Evolutionary conservation across 352 stramenopile species (phyloP).

Genomic region (Phytophthora brassicae): DNA sequence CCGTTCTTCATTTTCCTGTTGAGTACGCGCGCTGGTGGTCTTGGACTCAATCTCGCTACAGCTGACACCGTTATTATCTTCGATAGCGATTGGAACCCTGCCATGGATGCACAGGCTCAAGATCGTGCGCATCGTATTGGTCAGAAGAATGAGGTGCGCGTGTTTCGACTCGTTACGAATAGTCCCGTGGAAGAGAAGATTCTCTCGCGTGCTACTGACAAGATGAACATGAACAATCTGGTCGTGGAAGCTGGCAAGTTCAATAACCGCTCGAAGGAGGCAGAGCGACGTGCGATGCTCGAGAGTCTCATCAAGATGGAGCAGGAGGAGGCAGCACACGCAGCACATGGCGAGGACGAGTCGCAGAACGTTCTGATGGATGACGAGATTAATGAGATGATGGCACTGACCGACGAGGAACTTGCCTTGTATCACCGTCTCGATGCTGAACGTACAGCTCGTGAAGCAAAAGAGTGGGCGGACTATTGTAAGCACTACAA

Average conservation of each 20-base stretch:
- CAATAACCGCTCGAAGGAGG: conserved; percentile 87
- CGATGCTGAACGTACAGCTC: conserved; percentile 60
- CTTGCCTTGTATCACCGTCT: conserved; percentile 77
- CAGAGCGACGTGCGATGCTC: conserved; percentile 79
- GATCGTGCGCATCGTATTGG: conserved; percentile 92
- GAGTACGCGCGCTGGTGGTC: conserved; percentile 95
- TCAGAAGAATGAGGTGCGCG: conserved; percentile 89
- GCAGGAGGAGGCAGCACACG: conserved; percentile 77
- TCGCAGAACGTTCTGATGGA: conserved; percentile 67
- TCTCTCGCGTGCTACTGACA: conserved; percentile 81
- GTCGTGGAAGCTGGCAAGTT: conserved; percentile 90
- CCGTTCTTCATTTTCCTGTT: conserved; percentile 97
- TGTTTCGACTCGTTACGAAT: conserved; percentile 87
- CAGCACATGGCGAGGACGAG: conserved; percentile 64
- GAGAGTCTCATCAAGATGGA: conserved; percentile 91
- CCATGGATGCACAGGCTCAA: conserved; percentile 93
- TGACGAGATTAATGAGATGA: conserved; percentile 90
- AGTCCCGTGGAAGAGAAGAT: conserved; percentile 90
- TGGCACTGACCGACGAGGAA: conserved; percentile 87
- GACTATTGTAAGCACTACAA: conserved; percentile 69
- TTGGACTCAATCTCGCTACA: conserved; percentile 97
- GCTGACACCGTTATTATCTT: conserved; percentile 99
- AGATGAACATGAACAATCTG: conserved; percentile 93
- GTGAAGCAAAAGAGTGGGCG: conserved; percentile 66
- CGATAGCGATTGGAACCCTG: conserved; percentile 99